Evolutionary conservation across 148 eudicot species (phyloP), one percentile per base, ranked within the genome.

Genomic region (Amaranthus palmeri): DNA sequence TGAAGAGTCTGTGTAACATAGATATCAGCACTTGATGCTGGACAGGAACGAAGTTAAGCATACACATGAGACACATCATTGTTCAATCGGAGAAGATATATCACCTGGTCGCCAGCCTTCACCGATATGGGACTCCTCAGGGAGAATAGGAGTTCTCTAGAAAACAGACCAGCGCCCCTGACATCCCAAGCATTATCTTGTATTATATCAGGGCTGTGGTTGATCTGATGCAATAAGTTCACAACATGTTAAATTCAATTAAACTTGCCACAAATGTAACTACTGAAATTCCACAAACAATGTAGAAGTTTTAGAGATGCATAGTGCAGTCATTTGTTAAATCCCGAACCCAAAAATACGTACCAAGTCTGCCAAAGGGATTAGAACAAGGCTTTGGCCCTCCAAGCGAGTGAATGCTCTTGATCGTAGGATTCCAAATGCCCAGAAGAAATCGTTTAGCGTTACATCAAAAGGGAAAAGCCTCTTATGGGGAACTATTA

Each of bases 281-380:
- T 7, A 72, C 5, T 14, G 61, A 11, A 10, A 61, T 63, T 50
- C 47, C 11, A 15, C 8, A 43, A n/a, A 13, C 3, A 59, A 48
- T 8, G 10, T 18, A 9, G 6, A 69, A 48, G 6, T 0, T 4
- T 7, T 25, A 59, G 48, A 36, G 47, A 50, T 49, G 57, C 54
- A 8, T 49, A 6, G 8, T 11, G 18, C 10, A 47, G 36, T 25
- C 36, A 25, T 25, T 25, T 25, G 36, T 25, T 25, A 25, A 25
- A 25, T 25, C 36, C 36, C 4, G 9, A 56, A 25, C n/a, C 52
- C 40, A 59, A 54, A 45, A 70, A 47, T 54, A 51, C 54, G 70
- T 87, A 96, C 99, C 97, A 96, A 77, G 81, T 96, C 99, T 6
- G 96, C 97, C 44, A 88, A 69, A 40, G 97, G 99, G 78, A 96